A percentile compares a stretch with the other conserved stretches of the same genome.
Conservation (phyloP, 495 filamentous ascomycete genomes). For the Copromyces sp. region DNA sequence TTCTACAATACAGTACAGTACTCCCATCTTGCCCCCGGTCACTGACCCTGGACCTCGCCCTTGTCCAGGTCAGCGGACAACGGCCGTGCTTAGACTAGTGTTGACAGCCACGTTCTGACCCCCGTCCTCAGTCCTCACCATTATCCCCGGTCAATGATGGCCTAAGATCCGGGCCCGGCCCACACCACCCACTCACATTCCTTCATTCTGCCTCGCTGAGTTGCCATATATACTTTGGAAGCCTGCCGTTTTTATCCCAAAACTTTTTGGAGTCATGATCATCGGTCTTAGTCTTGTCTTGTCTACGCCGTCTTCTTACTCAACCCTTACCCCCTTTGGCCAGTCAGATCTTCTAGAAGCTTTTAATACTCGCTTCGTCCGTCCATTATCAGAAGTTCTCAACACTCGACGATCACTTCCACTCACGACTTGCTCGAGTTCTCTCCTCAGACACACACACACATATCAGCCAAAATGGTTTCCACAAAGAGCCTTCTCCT, state of each 20-base stretch:
- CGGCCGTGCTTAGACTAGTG: neutral
- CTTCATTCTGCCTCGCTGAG: neutral
- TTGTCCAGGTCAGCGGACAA: neutral
- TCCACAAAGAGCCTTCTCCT: constrained; percentile 15
- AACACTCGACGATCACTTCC: neutral
- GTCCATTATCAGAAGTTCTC: neutral
- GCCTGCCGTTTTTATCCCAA: neutral
- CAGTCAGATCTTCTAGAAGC: constrained; percentile 10
- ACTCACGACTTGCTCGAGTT: neutral
- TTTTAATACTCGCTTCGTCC: constrained; percentile 1
- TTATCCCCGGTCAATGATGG: neutral
- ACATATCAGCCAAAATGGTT: constrained; percentile 17
- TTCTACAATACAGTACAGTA: too few relatives aligned
- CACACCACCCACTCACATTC: neutral
- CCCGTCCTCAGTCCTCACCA: neutral
- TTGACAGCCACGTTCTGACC: neutral
- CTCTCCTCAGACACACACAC: neutral
- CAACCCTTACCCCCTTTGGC: constrained; percentile 4
- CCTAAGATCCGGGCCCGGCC: neutral
- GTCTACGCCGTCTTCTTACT: neutral
- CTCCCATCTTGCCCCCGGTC: neutral
- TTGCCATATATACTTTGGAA: neutral
- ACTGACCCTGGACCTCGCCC: neutral
- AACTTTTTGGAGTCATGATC: neutral
- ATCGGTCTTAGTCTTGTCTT: constrained; percentile 1